Base-by-base conservation (phyloP, 768 basidiomycete species). In the Mycena floridula region DNA sequence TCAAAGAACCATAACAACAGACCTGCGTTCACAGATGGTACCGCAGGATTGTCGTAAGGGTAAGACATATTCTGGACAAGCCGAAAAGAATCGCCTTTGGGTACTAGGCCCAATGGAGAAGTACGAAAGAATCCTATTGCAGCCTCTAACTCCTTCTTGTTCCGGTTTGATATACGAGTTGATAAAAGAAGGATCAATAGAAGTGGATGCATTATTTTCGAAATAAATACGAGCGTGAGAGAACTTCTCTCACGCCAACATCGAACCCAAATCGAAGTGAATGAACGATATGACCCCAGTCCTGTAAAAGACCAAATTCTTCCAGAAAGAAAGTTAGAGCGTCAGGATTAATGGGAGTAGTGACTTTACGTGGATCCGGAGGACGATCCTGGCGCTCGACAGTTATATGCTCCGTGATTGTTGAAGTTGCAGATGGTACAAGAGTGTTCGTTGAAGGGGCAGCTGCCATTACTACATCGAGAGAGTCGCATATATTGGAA, bases 61-160 rank as follows among this genome's bases (percentile, higher is more conserved):
- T 44, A 66, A 0, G 66, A 69, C 2, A 65, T 48, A 32, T 64
- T 60, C 36, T 72, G 68, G 0, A 72, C 53, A 0, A 70, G 30
- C 0, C 56, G 53, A 8, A 63, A 60, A 12, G 56, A 54, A 5
- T 47, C 37, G 0, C 56, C 45, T 43, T 73, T 75, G 0, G 64
- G 65, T 0, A 74, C 61, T 0, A 70, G 52, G 0, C 63, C 64
- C 0, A 76, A 52, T 0, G 72, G 75, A 0, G 68, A 67, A 0
- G 71, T 61, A 0, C 47, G 48, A 36, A 75, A 76, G 0, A 61
- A 63, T 1, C 74, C 70, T 24, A 74, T 72, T 7, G 65, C 6
- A 2, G 42, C 11, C 37, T 68, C 59, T 11, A 66, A 48, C 11
- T 43, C 35, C 58, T 0, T 48, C 50, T 0, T 63, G 51, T 44